Base-by-base conservation (phyloP, 2,329 filamentous ascomycete species). In the Verticillium alfalfae region DNA sequence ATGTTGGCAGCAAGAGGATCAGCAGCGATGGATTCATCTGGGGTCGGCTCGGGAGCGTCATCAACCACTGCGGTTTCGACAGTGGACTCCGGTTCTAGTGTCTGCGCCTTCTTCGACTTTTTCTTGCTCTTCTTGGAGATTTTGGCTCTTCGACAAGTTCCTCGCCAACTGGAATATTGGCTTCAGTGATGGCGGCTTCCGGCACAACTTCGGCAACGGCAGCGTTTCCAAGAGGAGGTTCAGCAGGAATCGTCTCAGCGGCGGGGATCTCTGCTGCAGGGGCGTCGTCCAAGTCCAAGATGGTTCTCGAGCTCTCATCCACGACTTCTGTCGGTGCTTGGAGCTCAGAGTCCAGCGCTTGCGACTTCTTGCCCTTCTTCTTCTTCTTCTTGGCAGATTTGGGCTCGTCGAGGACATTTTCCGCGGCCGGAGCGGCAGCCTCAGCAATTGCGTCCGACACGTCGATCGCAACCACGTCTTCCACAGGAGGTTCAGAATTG, bases 61-160 rank as follows among this genome's bases (percentile, higher is more conserved):
- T 37, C 56, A 37, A 39, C 41, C 26, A 34, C 10, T 6, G 10
- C 54, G 3, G 13, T 36, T 13, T 36, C 26, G 54, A 34, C 34
- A 36, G 34, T 15, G 34, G 34, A 49, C 16, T 57, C 57, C 41
- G 38, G 16, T n/a, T 66, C 62, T 31, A 31, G 12, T 13, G 22
- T 66, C 52, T 65, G 66, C 31, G 65, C 63, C 59, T 68, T 68
- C 56, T 68, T 68, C 22, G 63, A 60, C 60, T 70, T 70, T 63
- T 71, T 69, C 68, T 79, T 81, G 67, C 74, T 72, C 64, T 75
- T 75, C 58, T 73, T 74, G 56, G 73, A 70, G 71, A 67, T 66
- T 60, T 67, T 73, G 64, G 13, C 72, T 67, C 39, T 73, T 69
- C 36, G 74, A 71, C 56, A 56, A 65, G 55, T 56, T 62, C 61